Conservation (phyloP, 1,284 basidiomycete species). For the Microstroma glucosiphilum region DNA sequence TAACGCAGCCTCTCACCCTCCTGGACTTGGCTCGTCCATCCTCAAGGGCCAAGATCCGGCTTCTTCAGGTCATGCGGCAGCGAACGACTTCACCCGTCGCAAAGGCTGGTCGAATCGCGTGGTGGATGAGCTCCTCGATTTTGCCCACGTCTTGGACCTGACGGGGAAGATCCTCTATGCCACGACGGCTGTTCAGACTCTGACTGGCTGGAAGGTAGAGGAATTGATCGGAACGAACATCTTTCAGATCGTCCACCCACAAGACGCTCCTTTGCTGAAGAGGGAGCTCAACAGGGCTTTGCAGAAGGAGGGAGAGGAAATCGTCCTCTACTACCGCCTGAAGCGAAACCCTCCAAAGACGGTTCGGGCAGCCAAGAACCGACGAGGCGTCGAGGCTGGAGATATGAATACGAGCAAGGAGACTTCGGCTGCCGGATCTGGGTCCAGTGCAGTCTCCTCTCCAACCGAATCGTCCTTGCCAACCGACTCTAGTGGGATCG, state of each 20-base stretch:
- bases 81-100: conserved; percentile 41
- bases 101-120: conserved; percentile 42
- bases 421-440: background rate
- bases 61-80: conserved; percentile 27
- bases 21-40: conserved; percentile 27
- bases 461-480: background rate
- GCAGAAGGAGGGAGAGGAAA: conserved; percentile 26
- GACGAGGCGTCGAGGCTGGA: background rate
- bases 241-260: conserved; percentile 35
- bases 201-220: conserved; percentile 42
- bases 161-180: conserved; percentile 34
- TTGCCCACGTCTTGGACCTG: conserved; percentile 39
- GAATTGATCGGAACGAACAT: conserved; percentile 35
- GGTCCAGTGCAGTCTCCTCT: background rate
- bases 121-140: conserved; percentile 42
- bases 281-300: conserved; percentile 27
- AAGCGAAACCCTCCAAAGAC: conserved; percentile 22
- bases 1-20: conserved; percentile 33
- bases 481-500: background rate
- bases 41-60: conserved; percentile 29
- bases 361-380: background rate
- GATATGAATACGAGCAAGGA: background rate
- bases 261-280: conserved; percentile 33
- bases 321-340: conserved; percentile 41
- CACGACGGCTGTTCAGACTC: conserved; percentile 25